A percentile compares a stretch with the other conserved stretches of the same genome.
phyloP scores from a whole-genome alignment of 1,284 basidiomycete genomes.

The Cryptococcus sp. region DNA sequence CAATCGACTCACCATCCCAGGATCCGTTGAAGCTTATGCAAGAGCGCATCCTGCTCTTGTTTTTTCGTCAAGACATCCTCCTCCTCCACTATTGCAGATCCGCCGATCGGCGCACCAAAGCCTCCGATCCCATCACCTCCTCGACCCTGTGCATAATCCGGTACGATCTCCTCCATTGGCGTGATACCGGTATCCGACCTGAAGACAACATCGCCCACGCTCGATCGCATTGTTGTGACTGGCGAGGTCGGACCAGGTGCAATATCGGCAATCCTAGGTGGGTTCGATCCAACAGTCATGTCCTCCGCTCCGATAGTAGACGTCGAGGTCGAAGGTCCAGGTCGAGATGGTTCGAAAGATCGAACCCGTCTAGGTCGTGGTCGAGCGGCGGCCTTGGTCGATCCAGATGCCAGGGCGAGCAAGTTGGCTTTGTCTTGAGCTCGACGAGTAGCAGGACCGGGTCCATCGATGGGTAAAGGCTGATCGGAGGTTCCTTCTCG shows the following conservation, averaged over 20 bases:
- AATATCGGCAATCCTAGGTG: slow-evolving; percentile 20
- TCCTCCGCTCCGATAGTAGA: slow-evolving; percentile 2
- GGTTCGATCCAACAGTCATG: slow-evolving; percentile 9
- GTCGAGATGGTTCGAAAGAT: slow-evolving; percentile 4
- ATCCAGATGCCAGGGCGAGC: not conserved
- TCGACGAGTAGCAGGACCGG: not conserved
- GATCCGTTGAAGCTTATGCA: slow-evolving; percentile 19
- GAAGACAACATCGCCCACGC: not conserved
- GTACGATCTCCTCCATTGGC: slow-evolving; percentile 7
- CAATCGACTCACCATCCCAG: slow-evolving; percentile 19
- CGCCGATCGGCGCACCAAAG: slow-evolving; percentile 6
- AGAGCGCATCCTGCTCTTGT: slow-evolving; percentile 4
- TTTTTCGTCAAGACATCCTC: slow-evolving; percentile 3
- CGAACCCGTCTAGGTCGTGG: not conserved
- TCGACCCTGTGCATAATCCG: slow-evolving; percentile 23
- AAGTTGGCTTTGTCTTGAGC: not conserved
- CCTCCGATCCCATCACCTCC: slow-evolving; percentile 28
- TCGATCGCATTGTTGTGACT: slow-evolving; percentile 6
- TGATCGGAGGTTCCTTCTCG: not conserved
- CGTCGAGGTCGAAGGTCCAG: not conserved
- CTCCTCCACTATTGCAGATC: not conserved
- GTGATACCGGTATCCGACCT: not conserved
- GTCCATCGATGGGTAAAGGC: not conserved
- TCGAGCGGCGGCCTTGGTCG: not conserved
- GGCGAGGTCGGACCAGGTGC: slow-evolving; percentile 11